These are phyloP conservation scores for Coemansia javaensis DNA, from an alignment of 192 early-diverging fungal genomes.

Conservation along the genomic window DNA sequence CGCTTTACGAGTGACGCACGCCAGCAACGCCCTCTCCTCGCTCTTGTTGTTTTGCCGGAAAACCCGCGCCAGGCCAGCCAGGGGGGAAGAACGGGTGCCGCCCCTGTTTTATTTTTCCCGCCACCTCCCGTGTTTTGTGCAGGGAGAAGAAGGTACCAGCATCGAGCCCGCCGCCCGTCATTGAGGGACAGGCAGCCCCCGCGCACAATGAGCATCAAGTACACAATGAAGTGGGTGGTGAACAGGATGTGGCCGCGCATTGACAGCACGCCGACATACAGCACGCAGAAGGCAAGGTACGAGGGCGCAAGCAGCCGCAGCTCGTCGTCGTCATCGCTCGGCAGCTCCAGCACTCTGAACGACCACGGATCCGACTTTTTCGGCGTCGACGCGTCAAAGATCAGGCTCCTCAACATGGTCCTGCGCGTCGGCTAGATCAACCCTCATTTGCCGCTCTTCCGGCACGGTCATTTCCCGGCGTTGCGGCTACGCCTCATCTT, in stretches of 20 bases:
- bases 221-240: conserved; percentile 51
- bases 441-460: too few species aligned
- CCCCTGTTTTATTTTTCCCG: too few species aligned
- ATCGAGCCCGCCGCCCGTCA: too few species aligned
- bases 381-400: conserved; percentile 34
- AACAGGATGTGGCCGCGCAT: conserved; percentile 52
- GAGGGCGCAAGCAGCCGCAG: conserved; percentile 31
- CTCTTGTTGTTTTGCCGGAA: too few species aligned
- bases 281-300: conserved; percentile 28
- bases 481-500: not conserved
- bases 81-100: too few species aligned
- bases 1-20: too few species aligned
- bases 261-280: conserved; percentile 31
- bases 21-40: too few species aligned
- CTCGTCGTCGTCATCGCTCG: conserved; percentile 31
- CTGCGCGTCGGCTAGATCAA: conserved; percentile 33
- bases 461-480: too few species aligned
- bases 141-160: too few species aligned
- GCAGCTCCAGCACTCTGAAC: conserved; percentile 29
- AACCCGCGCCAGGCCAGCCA: too few species aligned
- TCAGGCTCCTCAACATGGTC: conserved; percentile 46
- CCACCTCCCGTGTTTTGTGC: too few species aligned
- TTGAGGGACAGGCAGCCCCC: too few species aligned
- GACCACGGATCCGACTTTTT: conserved; percentile 34
- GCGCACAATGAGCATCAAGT: conserved; percentile 39